phyloP scores from a whole-genome alignment of 2,329 filamentous ascomycete genomes.

The Ascochyta viciae-villosae region DNA sequence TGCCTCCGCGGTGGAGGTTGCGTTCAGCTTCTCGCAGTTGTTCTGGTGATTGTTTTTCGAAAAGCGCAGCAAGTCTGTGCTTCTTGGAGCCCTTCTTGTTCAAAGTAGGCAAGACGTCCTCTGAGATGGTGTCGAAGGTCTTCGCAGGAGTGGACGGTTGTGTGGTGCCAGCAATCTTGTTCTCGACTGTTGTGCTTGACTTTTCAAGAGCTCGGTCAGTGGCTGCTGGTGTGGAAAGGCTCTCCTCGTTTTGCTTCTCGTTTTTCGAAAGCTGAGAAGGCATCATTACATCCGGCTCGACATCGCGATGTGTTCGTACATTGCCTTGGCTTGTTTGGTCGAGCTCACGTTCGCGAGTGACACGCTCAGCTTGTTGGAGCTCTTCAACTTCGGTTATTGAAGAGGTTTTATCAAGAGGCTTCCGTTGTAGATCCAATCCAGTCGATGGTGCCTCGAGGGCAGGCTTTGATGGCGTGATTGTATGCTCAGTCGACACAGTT shows the following conservation, averaged over 20 bases:
- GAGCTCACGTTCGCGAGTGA: background rate
- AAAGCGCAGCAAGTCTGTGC: constrained; percentile 44
- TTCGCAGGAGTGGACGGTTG: constrained; percentile 1
- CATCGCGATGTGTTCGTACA: no score
- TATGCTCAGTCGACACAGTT: background rate
- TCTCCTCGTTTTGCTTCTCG: background rate
- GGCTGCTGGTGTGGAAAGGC: background rate
- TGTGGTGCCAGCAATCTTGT: background rate
- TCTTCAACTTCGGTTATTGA: background rate
- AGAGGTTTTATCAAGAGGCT: background rate
- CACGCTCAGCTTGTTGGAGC: background rate
- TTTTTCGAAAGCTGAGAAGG: no score
- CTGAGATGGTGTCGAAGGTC: constrained; percentile 18
- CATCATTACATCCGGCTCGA: no score
- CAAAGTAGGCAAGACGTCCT: constrained; percentile 26
- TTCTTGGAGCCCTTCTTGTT: constrained; percentile 50
- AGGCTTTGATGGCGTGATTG: background rate
- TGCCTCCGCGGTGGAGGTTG: constrained; percentile 21
- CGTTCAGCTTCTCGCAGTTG: constrained; percentile 18
- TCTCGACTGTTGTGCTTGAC: background rate
- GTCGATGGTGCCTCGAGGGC: background rate
- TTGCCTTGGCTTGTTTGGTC: background rate
- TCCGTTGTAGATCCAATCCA: background rate
- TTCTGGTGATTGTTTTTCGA: constrained; percentile 33
- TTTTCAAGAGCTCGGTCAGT: background rate